These are phyloP conservation scores for Chytridiales sp. DNA, from an alignment of 371 early-diverging fungal genomes.

Conservation along the genomic window DNA sequence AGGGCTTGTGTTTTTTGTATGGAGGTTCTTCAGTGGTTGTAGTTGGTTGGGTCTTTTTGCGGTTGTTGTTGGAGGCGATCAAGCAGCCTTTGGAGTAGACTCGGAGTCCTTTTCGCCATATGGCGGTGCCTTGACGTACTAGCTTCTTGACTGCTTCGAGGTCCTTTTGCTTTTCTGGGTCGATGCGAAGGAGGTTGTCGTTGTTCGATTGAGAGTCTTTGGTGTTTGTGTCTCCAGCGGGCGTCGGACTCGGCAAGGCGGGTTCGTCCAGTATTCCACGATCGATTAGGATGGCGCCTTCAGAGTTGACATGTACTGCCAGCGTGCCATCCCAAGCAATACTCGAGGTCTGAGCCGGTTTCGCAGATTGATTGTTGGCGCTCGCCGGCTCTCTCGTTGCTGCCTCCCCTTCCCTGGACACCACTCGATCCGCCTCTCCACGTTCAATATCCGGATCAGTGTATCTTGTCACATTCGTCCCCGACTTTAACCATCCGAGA, in stretches of 20 bases:
- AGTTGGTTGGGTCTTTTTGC: background rate
- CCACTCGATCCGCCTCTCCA: too few relatives aligned
- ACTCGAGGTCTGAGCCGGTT: background rate
- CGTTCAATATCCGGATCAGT: too few relatives aligned
- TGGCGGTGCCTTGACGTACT: background rate
- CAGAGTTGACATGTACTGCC: background rate
- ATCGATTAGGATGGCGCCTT: too few relatives aligned
- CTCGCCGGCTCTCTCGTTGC: too few relatives aligned
- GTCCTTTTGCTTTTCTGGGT: too few relatives aligned
- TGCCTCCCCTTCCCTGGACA: too few relatives aligned
- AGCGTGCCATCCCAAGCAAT: background rate
- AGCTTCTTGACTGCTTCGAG: background rate
- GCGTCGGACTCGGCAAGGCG: too few relatives aligned
- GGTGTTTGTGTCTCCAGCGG: too few relatives aligned
- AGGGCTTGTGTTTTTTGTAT: slow-evolving; percentile 1
- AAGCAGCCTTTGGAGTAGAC: background rate
- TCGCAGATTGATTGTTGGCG: background rate
- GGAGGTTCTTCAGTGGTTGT: background rate
- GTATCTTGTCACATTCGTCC: slow-evolving; percentile 8
- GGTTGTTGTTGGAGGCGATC: background rate
- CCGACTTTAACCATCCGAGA: slow-evolving; percentile 12
- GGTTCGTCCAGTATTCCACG: too few relatives aligned
- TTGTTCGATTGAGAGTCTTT: too few relatives aligned
- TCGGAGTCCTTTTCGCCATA: background rate
- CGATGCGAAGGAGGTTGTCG: too few relatives aligned